Evolutionary conservation across 495 filamentous ascomycete species (phyloP), one percentile per base, ranked within the genome.

Genomic region (Aspergillus egyptiacus): DNA sequence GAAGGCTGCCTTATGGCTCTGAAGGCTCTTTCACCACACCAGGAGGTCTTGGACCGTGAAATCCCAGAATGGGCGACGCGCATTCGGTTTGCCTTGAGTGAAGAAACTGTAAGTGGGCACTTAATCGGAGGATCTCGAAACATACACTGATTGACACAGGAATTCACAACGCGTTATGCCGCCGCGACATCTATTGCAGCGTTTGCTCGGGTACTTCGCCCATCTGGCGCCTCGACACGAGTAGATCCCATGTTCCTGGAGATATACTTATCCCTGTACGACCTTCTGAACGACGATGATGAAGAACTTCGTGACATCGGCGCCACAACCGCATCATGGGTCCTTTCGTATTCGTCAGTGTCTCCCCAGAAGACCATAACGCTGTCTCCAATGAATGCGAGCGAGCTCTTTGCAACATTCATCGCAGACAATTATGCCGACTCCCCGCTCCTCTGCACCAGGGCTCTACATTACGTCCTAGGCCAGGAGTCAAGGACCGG

Each of bases 211-310:
- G 50, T 54, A 13, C 50, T 67, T 7, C 65, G 69, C 9, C 57
- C 63, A 1, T 17, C 44, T 0, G 51, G 51, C 30, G 33, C 53
- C 40, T 33, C 66, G 51, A 59, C 67, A 19, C 56, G 60, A 15
- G 45, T 57, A 1, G 62, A 68, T 28, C 17, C 41, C 5, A 45
- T 59, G 53, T 45, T 76, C 56, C 33, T 79, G 44, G 66, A 72
- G 7, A 47, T 75, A 5, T 80, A 77, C 34, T 42, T 82, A 19
- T 55, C 72, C 6, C 51, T 84, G 4, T 84, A 83, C 56, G 77
- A 86, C 53, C 63, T 74, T 53, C 71, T 96, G 0, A 84, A 86
- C 51, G 93, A 96, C 63, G 93, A 98, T 56, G 93, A 96, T 55
- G 87, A 94, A 35, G 91, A 95, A 32, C 73, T 95, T 31, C 77